Evolutionary conservation across 2,329 filamentous ascomycete genomes (phyloP), one percentile per base, ranked within the genome.

Genomic region (Xylariaceae sp.): DNA sequence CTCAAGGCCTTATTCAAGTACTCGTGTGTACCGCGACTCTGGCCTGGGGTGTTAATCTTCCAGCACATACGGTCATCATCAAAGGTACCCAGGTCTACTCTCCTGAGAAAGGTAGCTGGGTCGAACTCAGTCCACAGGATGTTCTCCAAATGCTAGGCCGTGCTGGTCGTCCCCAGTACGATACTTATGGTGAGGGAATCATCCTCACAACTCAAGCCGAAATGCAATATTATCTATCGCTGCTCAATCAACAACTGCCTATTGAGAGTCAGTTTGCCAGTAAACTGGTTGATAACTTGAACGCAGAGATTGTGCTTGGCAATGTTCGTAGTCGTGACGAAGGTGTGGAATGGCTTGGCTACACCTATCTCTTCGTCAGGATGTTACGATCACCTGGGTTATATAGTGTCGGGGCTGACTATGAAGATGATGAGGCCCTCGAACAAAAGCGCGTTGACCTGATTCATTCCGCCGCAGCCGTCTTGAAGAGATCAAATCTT

Each of bases 81-180:
- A 99, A 99, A 73, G 94, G 94, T 50, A 99, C 94, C 1, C 91
- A 96, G 66, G 88, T 99, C 17, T 99, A 99, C 73, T 97, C 94
- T 0, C 94, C 94, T 0, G 94, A 99, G 69, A 97, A 97, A 75
- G 94, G 94, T 75, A 94, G 89, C 70, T 99, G 94, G 93, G 92
- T 99, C 17, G 95, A 99, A 69, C 74, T 99, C 48, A 97, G 92
- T 66, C 94, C 94, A 12, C 94, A 99, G 69, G 94, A 99, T 73
- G 93, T 99, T 34, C 78, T 99, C 46, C 94, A 99, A 71, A 99
- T 99, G 95, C 84, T 99, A 64, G 94, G 94, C 66, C 91, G 94
- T 79, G 95, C 94, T 48, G 94, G 94, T 68, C 85, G 94, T 60
- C 94, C 94, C 28, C 95, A 99, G 66, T 99, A 90, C 67, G 94